These are phyloP conservation scores for Xylaria castorea DNA, from an alignment of 495 filamentous ascomycete species.

Conservation along the genomic window DNA sequence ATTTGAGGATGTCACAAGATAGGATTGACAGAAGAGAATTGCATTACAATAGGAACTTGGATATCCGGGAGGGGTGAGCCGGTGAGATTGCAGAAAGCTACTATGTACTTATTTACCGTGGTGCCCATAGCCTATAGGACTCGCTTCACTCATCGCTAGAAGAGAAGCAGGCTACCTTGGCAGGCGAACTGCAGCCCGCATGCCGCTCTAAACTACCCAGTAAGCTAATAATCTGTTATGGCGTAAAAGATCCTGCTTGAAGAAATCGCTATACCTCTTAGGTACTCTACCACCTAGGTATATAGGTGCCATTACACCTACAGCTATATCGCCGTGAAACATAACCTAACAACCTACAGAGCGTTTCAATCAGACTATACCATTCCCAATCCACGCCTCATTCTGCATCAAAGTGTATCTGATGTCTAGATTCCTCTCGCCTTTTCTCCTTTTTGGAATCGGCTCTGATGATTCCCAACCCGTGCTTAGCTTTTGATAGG, in stretches of 20 bases:
- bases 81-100: too few species aligned
- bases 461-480: slow-evolving; percentile 27
- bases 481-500: slow-evolving; percentile 33
- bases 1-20: not conserved
- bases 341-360: not conserved
- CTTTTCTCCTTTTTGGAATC: slow-evolving; percentile 36
- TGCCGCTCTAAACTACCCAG: not conserved
- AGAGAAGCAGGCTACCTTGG: not conserved
- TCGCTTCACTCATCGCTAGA: not conserved
- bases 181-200: not conserved
- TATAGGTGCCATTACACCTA: not conserved
- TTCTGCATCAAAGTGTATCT: slow-evolving; percentile 26
- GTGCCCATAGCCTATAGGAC: not conserved
- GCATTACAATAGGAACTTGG: not conserved
- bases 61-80: not conserved
- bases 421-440: slow-evolving; percentile 34
- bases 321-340: not conserved
- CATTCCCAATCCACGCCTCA: not conserved
- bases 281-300: not conserved
- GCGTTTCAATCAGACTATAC: not conserved
- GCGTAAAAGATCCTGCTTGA: not conserved
- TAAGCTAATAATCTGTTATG: not conserved
- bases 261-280: not conserved
- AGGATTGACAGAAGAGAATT: not conserved
- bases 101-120: too few species aligned